Evolutionary conservation across 2,329 filamentous ascomycete genomes (phyloP), one percentile per base, ranked within the genome.

Genomic region (Triangularia verruculosa): DNA sequence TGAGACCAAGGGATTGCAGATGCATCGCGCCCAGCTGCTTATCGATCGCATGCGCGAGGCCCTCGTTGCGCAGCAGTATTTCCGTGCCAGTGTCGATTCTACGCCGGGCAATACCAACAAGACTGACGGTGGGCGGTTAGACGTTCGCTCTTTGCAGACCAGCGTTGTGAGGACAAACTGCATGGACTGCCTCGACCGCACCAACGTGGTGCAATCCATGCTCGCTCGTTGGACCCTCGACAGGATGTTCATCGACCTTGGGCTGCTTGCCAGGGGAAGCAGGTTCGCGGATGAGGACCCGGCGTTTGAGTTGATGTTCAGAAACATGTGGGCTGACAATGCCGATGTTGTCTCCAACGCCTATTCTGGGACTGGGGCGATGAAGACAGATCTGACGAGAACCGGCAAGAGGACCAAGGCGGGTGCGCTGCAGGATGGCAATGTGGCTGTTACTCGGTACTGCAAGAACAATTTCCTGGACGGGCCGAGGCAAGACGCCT

Each of bases 341-440:
- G 95, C 96, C 62, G 95, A 99, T 75, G 90, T 96, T 24, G 93
- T 99, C 32, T 96, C 93, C 17, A 89, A 87, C 70, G 89, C 92
- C 0, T 99, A 99, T 77, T 95, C 95, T 1, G 95, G 95, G 61
- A 99, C 96, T 0, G 96, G 95, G 2, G 95, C 95, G 59, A 86
- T 99, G 80, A 99, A 99, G 84, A 99, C 95, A 0, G 96, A 99
- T 75, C 92, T 98, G 71, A 99, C 95, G 2, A 89, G 95, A n/a
- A 92, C 92, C 1, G 96, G 94, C 57, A 88, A 91, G 72, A 87
- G 96, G 61, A 99, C 95, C 28, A 92, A 89, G 73, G 85, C 86
- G 8, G 95, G 95, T 61, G 90, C 91, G 64, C 78, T 97, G 57
- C 91, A 95, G 73, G 95, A 99, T 76, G 82, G 92, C 59, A 91